Evolutionary conservation across 306 rosid genomes (phyloP), one percentile per base, ranked within the genome.

Genomic region (Gynostemma pentaphyllum): DNA sequence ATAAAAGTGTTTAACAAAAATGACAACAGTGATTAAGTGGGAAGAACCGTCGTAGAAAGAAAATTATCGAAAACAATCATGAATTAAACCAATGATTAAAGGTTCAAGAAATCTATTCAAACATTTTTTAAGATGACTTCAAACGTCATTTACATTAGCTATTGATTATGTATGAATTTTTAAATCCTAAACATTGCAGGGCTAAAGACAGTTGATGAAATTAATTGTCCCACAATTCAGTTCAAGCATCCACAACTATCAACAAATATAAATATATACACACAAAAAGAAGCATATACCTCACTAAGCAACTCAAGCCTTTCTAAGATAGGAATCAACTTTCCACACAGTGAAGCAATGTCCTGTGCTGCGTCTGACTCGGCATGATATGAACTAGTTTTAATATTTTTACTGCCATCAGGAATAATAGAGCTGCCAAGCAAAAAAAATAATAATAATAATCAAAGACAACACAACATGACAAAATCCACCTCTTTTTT

Each of bases 251-350:
- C 3, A 22, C 16, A 37, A 60, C 11, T 21, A 11, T 30, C 4
- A 26, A 41, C 44, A 41, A 45, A 9, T 45, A 64, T 11, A 3
- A 45, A 29, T 15, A 22, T 4, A 13, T 28, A 28, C 12, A 11
- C 5, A 45, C 6, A 11, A 5, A 8, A 5, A 45, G 68, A 65
- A 21, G 16, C 74, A 59, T n/a, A n/a, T 73, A 92, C 98, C 98
- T 92, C 96, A 70, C 79, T 82, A 13, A 86, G 70, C 69, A 79
- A 65, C 74, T 92, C 98, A 0, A 92, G 98, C 75, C 88, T 82
- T 75, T 88, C 95, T 40, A 92, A 81, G 54, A 74, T 79, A n/a
- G 87, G 80, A 76, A 86, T 80, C 66, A 92, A 65, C 66, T 81
- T 80, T 42, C 71, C 95, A 46, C 88, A 86, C 19, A 86, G 42